Evolutionary conservation across 305 asterid species (phyloP).

Genomic region (Rubia tinctorum): DNA sequence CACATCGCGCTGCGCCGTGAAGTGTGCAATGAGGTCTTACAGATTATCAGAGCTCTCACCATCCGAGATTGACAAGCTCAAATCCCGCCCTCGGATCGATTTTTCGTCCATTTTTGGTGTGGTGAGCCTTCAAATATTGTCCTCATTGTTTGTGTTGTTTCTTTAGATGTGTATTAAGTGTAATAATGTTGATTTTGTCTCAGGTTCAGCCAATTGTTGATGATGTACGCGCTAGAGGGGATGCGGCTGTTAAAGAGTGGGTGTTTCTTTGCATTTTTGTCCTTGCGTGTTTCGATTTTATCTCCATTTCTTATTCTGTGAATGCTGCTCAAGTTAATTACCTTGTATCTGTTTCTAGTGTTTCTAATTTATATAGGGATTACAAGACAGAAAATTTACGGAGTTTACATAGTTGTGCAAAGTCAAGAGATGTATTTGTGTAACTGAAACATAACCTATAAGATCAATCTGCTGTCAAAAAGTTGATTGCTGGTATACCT

Average conservation of each 20-base stretch:
- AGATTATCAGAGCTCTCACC: slow-evolving; percentile 75
- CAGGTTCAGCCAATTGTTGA: slow-evolving; percentile 99
- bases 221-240: slow-evolving; percentile 78
- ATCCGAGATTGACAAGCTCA: slow-evolving; percentile 78
- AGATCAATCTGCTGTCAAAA: background rate
- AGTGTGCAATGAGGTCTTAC: slow-evolving; percentile 81
- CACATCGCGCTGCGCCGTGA: slow-evolving; percentile 36
- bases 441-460: background rate
- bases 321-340: background rate
- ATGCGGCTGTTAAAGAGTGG: slow-evolving; percentile 92
- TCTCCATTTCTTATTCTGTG: slow-evolving; percentile 11
- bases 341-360: background rate
- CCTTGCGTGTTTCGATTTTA: background rate
- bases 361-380: background rate
- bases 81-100: slow-evolving; percentile 90
- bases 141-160: slow-evolving; percentile 5
- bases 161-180: background rate
- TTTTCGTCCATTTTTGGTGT: slow-evolving; percentile 72
- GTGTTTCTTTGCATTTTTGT: slow-evolving; percentile 31
- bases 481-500: background rate
- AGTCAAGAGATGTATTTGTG: background rate
- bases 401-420: background rate
- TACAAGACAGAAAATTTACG: background rate
- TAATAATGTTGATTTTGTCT: slow-evolving; percentile 15
- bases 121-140: slow-evolving; percentile 43